Conservation (phyloP, 129 eudicot genomes). For the Lactuca sativa region DNA sequence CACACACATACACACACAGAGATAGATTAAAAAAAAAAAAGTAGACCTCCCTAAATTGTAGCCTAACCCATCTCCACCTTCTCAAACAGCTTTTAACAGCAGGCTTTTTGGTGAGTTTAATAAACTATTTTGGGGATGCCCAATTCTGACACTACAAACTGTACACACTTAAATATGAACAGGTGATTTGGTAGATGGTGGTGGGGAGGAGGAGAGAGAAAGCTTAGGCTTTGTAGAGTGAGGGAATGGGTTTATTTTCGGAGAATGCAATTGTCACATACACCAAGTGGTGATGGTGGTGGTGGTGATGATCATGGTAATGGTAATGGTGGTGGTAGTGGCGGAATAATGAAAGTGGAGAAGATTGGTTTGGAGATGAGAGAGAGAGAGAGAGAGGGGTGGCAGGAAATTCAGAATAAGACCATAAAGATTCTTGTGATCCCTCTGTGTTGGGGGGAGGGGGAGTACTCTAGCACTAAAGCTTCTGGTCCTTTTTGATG, state of each 20-base stretch:
- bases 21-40: neutral
- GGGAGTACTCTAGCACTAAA: neutral
- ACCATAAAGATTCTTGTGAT: conserved; percentile 19
- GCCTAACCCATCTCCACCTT: conserved; percentile 5
- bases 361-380: neutral
- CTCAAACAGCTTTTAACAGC: conserved; percentile 1
- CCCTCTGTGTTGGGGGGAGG: neutral
- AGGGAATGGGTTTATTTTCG: neutral
- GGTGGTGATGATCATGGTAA: neutral
- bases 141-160: conserved; percentile 6
- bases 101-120: conserved; percentile 7
- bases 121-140: conserved; percentile 3
- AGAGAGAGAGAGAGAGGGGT: neutral
- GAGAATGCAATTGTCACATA: neutral
- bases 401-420: conserved; percentile 11
- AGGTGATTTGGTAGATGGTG: neutral
- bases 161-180: conserved; percentile 6
- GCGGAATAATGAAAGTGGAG: neutral
- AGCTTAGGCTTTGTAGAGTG: neutral
- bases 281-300: neutral
- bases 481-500: no score
- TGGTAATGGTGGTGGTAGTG: neutral
- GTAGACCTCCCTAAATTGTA: conserved; percentile 7
- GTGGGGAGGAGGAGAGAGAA: neutral
- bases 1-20: neutral